phyloP scores from a whole-genome alignment of 2,329 filamentous ascomycete genomes.

The Botrytis squamosa region DNA sequence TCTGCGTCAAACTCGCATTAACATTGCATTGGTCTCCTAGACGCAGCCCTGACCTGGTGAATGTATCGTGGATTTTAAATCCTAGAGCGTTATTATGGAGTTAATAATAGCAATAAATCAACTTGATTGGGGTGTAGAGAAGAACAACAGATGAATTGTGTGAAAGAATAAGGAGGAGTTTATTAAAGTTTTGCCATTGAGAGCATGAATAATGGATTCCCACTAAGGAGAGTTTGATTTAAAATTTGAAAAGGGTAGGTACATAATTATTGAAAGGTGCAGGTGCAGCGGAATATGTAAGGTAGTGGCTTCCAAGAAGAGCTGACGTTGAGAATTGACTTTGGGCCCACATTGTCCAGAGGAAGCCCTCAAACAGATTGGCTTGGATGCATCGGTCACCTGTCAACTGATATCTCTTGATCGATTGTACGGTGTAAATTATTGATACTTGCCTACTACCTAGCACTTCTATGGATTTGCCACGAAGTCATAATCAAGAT shows the following conservation, averaged over 20 bases:
- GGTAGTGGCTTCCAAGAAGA: slow-evolving; percentile 8
- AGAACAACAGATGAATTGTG: neutral
- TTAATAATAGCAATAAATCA: neutral
- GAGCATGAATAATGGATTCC: neutral
- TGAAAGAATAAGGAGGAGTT: neutral
- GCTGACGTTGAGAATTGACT: slow-evolving; percentile 14
- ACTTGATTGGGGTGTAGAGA: neutral
- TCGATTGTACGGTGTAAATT: neutral
- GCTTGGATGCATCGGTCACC: neutral
- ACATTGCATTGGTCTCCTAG: neutral
- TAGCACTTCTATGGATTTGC: neutral
- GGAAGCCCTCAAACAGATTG: neutral
- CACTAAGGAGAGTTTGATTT: neutral
- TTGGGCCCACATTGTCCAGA: slow-evolving; percentile 3
- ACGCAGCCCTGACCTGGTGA: neutral
- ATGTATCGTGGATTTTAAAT: neutral
- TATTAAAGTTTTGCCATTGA: neutral
- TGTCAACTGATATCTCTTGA: neutral
- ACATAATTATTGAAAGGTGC: slow-evolving; percentile 2
- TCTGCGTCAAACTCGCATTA: neutral
- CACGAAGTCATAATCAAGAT: neutral
- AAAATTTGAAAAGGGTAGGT: neutral
- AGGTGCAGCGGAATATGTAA: slow-evolving; percentile 9
- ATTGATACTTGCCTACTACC: neutral
- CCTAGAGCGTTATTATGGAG: neutral